Percentiles rank a stretch among this genome's conserved stretches.
Conservation (phyloP, 164 flowering plant genomes). For the Paratinospora sagittata region DNA sequence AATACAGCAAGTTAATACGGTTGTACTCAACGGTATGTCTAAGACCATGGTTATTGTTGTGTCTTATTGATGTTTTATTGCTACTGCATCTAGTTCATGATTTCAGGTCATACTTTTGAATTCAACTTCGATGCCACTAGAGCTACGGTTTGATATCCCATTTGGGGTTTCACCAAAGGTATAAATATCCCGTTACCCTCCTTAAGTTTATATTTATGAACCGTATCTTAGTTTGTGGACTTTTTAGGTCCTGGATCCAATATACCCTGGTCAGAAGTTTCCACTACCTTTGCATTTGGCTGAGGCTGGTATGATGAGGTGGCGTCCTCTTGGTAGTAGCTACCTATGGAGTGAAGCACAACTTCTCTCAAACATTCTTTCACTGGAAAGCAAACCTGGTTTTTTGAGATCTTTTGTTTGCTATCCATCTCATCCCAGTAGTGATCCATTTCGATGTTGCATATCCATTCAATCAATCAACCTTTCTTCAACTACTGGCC, state of each 20-base stretch:
- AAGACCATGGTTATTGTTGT: not conserved
- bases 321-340: constrained; percentile 79
- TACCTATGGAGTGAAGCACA: constrained; percentile 95
- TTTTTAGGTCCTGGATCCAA: constrained; percentile 74
- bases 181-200: not conserved
- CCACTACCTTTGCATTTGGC: constrained; percentile 93
- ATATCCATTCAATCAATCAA: constrained; percentile 55
- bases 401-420: constrained; percentile 74
- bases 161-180: constrained; percentile 95
- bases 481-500: constrained; percentile 33
- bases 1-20: constrained; percentile 67
- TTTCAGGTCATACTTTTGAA: constrained; percentile 73
- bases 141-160: constrained; percentile 94
- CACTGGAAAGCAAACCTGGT: constrained; percentile 58
- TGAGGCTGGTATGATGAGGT: constrained; percentile 81
- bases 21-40: constrained; percentile 79
- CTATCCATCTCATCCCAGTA: constrained; percentile 86
- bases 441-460: constrained; percentile 89
- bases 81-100: constrained; percentile 11
- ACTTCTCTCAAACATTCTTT: constrained; percentile 55
- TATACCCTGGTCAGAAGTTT: constrained; percentile 79
- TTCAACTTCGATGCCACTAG: constrained; percentile 70
- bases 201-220: not conserved
- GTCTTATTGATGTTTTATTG: not conserved
- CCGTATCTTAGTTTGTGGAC: constrained; percentile 7